Conservation (phyloP, 805 yeast genomes). For the Saccharomycopsis fibuligera region DNA sequence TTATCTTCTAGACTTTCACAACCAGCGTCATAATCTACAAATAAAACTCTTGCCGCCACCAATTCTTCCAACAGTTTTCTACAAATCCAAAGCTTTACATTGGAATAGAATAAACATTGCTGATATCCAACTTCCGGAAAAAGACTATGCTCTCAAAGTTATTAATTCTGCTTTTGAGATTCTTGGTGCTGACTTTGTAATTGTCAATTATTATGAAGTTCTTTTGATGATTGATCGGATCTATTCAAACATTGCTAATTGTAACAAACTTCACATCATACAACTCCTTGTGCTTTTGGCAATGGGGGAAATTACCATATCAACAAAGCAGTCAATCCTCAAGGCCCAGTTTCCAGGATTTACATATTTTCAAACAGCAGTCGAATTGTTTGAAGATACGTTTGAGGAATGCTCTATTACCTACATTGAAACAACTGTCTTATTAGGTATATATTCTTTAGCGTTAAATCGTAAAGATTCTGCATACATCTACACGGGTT, state of each 20-base stretch:
- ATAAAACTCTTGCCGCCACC: conserved; percentile 1
- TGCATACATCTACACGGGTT: conserved; percentile 15
- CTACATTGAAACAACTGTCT: conserved; percentile 14
- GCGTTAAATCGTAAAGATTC: conserved; percentile 13
- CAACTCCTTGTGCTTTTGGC: conserved; percentile 9
- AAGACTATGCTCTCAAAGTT: conserved; percentile 1
- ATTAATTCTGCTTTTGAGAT: background rate
- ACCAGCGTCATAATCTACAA: background rate
- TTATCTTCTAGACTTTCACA: background rate
- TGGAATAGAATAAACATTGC: conserved; percentile 1
- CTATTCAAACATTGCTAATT: background rate
- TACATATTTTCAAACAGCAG: conserved; percentile 7
- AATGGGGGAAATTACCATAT: conserved; percentile 8
- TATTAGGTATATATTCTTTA: conserved; percentile 11
- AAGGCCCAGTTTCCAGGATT: conserved; percentile 8
- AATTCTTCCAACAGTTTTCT: conserved; percentile 7
- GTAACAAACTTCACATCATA: background rate
- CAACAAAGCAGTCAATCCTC: background rate
- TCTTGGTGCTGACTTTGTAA: conserved; percentile 9
- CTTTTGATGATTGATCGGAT: background rate
- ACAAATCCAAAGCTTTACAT: conserved; percentile 5
- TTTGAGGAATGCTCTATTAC: conserved; percentile 10
- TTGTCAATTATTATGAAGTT: conserved; percentile 1
- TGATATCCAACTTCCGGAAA: conserved; percentile 3
- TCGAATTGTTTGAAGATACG: conserved; percentile 10